phyloP scores from a whole-genome alignment of 768 basidiomycete genomes.

The Omphalotus guepiniiformis region DNA sequence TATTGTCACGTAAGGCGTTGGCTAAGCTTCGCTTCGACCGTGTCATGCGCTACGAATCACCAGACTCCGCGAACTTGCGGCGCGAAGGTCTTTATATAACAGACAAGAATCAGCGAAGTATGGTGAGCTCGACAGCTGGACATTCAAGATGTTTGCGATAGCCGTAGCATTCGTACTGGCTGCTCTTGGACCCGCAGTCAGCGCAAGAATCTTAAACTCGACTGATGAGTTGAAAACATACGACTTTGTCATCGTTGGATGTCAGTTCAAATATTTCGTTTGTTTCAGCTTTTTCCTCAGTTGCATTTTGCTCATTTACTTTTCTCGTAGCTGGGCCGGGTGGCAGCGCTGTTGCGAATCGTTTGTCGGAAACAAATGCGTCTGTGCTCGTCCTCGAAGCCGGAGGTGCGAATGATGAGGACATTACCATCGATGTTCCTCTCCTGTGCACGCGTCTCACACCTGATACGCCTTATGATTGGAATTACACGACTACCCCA shows the following conservation, averaged over 20 bases:
- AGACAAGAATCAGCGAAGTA: too few species aligned
- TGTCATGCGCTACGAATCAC: too few species aligned
- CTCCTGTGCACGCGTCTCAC: conserved; percentile 11
- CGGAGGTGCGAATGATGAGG: conserved; percentile 14
- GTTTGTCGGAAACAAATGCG: conserved; percentile 15
- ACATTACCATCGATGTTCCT: conserved; percentile 10
- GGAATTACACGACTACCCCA: conserved; percentile 20
- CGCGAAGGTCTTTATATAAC: too few species aligned
- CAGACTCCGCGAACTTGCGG: too few species aligned
- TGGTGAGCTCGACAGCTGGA: too few species aligned
- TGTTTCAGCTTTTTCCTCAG: background rate
- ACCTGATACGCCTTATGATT: conserved; percentile 15
- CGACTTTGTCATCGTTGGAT: conserved; percentile 14
- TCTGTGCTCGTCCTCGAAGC: conserved; percentile 19
- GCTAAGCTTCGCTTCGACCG: too few species aligned
- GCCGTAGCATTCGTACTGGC: too few species aligned
- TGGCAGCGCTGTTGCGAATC: conserved; percentile 19
- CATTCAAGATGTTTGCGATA: too few species aligned
- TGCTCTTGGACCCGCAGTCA: too few species aligned
- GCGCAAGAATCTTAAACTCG: background rate
- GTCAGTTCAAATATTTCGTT: background rate
- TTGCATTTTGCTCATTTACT: background rate
- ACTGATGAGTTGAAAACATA: background rate
- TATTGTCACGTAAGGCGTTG: too few species aligned
- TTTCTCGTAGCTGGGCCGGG: conserved; percentile 13